Base-by-base conservation (phyloP, 768 basidiomycete species). In the Boletus coccyginus region DNA sequence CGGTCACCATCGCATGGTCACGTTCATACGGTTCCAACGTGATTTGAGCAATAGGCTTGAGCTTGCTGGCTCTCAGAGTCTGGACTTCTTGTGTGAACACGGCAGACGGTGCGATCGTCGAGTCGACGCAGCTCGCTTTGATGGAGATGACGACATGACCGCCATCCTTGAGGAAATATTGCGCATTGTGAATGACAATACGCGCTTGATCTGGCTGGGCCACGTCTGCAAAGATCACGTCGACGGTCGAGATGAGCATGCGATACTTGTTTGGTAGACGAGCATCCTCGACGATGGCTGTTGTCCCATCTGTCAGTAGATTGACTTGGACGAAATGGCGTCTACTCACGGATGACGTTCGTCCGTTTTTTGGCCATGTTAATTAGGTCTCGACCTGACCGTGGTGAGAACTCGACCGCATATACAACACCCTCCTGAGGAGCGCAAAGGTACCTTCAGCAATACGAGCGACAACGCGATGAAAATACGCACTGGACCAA, bases 281-380 rank as follows among this genome's bases (percentile, higher is more conserved):
- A 24, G 97, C 97, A 68, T 99, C 97, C 73, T 98, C 97, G 47
- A 99, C 82, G 69, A 99, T 99, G 40, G 96, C 91, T 94, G 51
- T 6, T 62, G 21, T 49, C 48, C 27, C 19, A 53, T 42, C 36
- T 46, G 47, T 53, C 49, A 54, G 46, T 32, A 38, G 7, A 50
- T 17, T 48, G 56, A 50, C 41, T 12, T 50, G 8, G 36, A 51
- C 35, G 24, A 52, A 10, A 14, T 21, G 7, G 29, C 10, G 47
- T 36, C 33, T 3, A 81, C 90, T 56, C 75, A 96, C 94, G 97
- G 67, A 98, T 96, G 62, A 98, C 94, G 73, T 98, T 99, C 62
- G 97, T 98, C 57, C 97, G 83, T 77, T 97, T 98, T 78, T 98
- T 98, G 35, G 97, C 96, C 97, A 98, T 99, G 76, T 90, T 91